These are phyloP conservation scores for Aureobasidium vineae DNA, from an alignment of 2,329 filamentous ascomycete species.

Conservation along the genomic window DNA sequence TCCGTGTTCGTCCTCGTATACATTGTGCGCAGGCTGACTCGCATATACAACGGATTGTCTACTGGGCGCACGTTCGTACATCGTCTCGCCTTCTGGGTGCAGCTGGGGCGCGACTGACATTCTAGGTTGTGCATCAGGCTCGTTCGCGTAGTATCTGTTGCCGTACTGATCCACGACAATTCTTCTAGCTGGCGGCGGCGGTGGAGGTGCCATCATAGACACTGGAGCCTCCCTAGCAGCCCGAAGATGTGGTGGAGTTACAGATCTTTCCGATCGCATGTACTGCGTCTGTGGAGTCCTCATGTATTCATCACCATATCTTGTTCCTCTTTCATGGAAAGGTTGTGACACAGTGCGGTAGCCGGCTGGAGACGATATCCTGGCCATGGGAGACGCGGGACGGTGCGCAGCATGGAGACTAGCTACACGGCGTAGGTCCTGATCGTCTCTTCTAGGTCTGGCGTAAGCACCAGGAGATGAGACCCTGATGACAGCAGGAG, in stretches of 20 bases:
- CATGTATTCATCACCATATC: constrained; percentile 41
- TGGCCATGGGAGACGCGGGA: constrained; percentile 45
- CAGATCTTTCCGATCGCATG: constrained; percentile 43
- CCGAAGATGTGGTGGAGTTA: constrained; percentile 40
- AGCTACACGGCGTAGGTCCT: constrained; percentile 49
- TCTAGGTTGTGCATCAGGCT: constrained; percentile 44
- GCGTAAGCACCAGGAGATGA: constrained; percentile 41
- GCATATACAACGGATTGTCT: constrained; percentile 43
- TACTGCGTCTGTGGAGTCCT: constrained; percentile 42
- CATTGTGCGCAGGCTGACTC: constrained; percentile 39
- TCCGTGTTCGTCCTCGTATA: constrained; percentile 46
- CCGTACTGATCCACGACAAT: constrained; percentile 79
- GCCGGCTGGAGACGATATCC: constrained; percentile 42
- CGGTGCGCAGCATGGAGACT: constrained; percentile 50
- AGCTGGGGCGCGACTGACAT: constrained; percentile 56
- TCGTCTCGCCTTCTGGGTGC: constrained; percentile 26
- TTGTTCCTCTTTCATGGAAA: constrained; percentile 34
- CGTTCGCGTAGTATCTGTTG: constrained; percentile 65
- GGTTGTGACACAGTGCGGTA: constrained; percentile 46
- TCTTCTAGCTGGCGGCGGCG: constrained; percentile 52
- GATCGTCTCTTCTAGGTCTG: constrained; percentile 44
- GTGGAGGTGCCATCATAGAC: constrained; percentile 49
- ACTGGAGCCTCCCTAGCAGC: constrained; percentile 38
- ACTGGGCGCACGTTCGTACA: constrained; percentile 60
- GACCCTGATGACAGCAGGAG: constrained; percentile 42